Evolutionary conservation across 768 basidiomycete species (phyloP), one percentile per base, ranked within the genome.

Genomic region (Sarcodon sp.): DNA sequence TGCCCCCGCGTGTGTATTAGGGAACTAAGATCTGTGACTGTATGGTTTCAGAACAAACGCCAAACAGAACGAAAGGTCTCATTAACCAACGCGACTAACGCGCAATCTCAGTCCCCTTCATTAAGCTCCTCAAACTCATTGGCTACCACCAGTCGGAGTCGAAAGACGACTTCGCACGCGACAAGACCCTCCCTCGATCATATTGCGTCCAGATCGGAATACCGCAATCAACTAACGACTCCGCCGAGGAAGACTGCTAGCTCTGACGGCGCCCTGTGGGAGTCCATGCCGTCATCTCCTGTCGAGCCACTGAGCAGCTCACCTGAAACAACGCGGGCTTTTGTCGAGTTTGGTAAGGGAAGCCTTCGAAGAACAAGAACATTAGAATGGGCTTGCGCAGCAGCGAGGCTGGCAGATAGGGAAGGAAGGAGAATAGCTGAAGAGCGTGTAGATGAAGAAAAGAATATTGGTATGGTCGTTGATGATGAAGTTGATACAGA

Each of bases 401-500:
- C 57, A 1, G 64, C 63, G 44, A 58, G 64, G 32, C 36, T 62
- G 18, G 45, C 49, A 6, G 46, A 36, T 37, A 36, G 27, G 18
- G 15, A 18, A 18, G 27, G 34, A 6, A 35, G 50, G 34, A 36
- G 45, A 32, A 13, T 21, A 47, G n/a, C 33, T 4, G 33, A 27
- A 33, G 50, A 53, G 18, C 49, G 47, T 33, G 53, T 47, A 27
- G 50, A 47, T 16, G 45, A 36, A 21, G 49, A 32, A 44, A 34
- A 35, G 31, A 45, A 43, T 54, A 46, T 57, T 50, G 51, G 53
- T 50, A 38, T 53, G 53, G 54, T 35, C 47, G 51, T 35, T 51
- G 60, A 60, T 36, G 66, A 64, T 32, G 61, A 65, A 12, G 74
- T 72, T n/a, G 63, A 69, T 46, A 80, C 77, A n/a, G 80, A 81